Evolutionary conservation across 192 early-diverging fungal species (phyloP), one percentile per base, ranked within the genome.

Genomic region (Chytriomyces sp.): DNA sequence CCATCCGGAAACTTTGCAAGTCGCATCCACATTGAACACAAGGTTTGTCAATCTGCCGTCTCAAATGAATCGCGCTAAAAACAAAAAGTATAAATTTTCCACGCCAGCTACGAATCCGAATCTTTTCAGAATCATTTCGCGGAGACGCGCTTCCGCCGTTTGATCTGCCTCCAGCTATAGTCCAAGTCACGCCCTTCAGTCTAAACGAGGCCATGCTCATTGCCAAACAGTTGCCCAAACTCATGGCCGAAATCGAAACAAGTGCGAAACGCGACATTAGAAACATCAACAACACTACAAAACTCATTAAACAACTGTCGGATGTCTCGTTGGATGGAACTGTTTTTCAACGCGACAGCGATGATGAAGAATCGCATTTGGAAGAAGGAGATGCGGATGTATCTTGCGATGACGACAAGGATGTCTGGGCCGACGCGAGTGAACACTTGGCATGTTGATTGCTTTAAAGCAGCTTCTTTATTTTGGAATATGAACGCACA

Each of bases 1-100:
- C 77, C 67, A 61, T 78, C 77, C n/a, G 77, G 77, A 24, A 20
- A 47, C 9, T 78, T 78, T 47, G 77, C 77, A 35, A 78, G 65
- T 46, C 24, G 77, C 2, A 61, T 78, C 9, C 59, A 72, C 35
- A 78, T 78, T 49, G 69, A 78, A 48, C 77, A 78, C 45, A 78
- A 78, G 77, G 77, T 78, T n/a, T 26, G n/a, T 23, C 26, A 9
- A 61, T 72, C n/a, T n/a, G n/a, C n/a, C n/a, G n/a, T n/a, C n/a
- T n/a, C n/a, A n/a, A n/a, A n/a, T n/a, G n/a, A n/a, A 11, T n/a
- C 18, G 8, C 62, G 11, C 62, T 23, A 64, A 20, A 24, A 64
- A 63, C 8, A 64, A 20, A 64, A 28, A 28, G 20, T 35, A 5
- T 35, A 20, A 24, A 16, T 26, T 13, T 26, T 64, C 46, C 46